Conservation (phyloP, 2,329 filamentous ascomycete species). For the Sordariomycetes sp. region DNA sequence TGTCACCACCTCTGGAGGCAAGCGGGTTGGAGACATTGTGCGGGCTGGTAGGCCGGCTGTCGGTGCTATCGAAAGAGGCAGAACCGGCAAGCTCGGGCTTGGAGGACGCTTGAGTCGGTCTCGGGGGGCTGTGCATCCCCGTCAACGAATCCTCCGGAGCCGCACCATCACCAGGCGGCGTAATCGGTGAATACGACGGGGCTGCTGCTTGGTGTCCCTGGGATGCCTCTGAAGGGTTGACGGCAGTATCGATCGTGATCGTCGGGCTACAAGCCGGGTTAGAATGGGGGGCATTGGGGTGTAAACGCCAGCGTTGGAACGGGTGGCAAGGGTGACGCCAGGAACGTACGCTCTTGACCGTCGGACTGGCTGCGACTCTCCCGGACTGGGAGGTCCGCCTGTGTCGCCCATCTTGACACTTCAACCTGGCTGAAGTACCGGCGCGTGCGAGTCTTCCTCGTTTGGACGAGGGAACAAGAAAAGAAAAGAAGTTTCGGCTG, state of each 20-base stretch:
- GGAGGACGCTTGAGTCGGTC: neutral
- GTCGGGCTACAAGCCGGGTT: constrained; percentile 28
- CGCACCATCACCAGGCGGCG: constrained; percentile 25
- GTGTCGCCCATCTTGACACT: neutral
- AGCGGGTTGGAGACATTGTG: constrained; percentile 59
- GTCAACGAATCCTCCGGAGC: constrained; percentile 33
- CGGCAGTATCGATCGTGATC: constrained; percentile 44
- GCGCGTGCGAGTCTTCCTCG: neutral
- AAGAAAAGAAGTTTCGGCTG: neutral
- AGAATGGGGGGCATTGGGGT: neutral
- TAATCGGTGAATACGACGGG: constrained; percentile 18
- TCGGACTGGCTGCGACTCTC: constrained; percentile 9
- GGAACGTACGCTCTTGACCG: constrained; percentile 27
- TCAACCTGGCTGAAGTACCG: neutral
- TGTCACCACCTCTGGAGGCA: constrained; percentile 31
- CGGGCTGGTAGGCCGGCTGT: constrained; percentile 59
- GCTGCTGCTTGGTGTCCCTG: neutral
- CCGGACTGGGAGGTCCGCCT: neutral
- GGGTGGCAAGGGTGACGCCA: neutral
- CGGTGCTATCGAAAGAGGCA: constrained; percentile 52
- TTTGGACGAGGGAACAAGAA: neutral
- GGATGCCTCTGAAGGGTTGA: constrained; percentile 8
- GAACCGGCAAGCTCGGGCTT: neutral
- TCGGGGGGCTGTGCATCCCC: constrained; percentile 27
- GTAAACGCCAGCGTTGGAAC: too few relatives aligned